A percentile compares a stretch with the other conserved stretches of the same genome.
Conservation (phyloP, 768 basidiomycete genomes). For the Mycena metata region DNA sequence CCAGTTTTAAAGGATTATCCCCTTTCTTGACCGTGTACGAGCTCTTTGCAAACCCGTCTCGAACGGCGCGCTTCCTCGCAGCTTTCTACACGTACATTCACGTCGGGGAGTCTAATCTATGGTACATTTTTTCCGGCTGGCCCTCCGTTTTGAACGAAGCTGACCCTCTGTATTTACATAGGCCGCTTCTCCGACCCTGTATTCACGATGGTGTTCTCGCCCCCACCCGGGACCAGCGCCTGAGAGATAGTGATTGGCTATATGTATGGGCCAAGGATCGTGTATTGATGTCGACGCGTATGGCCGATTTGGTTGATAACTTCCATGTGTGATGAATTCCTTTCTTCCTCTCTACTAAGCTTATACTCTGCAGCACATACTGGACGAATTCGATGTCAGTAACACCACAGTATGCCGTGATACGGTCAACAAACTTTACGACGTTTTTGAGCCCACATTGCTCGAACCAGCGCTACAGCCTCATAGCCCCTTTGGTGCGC, state of each 20-base stretch:
- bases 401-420: not conserved
- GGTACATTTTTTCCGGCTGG: not conserved
- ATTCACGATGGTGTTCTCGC: constrained; percentile 26
- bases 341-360: not conserved
- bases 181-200: constrained; percentile 1
- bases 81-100: constrained; percentile 37
- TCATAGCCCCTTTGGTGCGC: not conserved
- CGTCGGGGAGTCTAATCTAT: constrained; percentile 4
- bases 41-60: constrained; percentile 41
- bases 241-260: constrained; percentile 40
- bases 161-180: not conserved
- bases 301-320: constrained; percentile 32
- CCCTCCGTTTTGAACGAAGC: too few species aligned
- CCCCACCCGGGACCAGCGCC: constrained; percentile 29
- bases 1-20: constrained; percentile 32
- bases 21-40: constrained; percentile 38
- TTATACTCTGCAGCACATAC: not conserved
- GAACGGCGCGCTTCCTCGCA: constrained; percentile 37
- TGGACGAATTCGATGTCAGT: not conserved
- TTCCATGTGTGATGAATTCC: constrained; percentile 27
- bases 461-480: not conserved
- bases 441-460: constrained; percentile 36
- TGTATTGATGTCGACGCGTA: constrained; percentile 2
- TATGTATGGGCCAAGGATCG: constrained; percentile 40
- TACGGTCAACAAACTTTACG: constrained; percentile 12